phyloP scores from a whole-genome alignment of 2,329 filamentous ascomycete genomes.

The Phialophora chinensis region DNA sequence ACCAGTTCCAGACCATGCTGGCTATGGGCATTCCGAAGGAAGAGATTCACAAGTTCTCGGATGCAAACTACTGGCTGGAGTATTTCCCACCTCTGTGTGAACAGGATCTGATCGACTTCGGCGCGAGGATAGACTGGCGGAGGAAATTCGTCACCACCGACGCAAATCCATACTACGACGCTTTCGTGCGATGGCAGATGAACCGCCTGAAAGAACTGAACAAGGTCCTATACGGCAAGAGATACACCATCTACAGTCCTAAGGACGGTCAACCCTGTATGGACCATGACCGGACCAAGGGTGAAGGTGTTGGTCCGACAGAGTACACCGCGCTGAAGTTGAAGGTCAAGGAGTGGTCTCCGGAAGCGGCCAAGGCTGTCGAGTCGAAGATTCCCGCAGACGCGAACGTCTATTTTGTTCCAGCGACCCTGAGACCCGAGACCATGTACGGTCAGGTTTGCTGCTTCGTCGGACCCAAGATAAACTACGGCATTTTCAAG shows the following conservation, averaged over 20 bases:
- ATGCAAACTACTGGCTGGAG: conserved; percentile 88
- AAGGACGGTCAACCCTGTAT: conserved; percentile 88
- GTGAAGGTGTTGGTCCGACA: conserved; percentile 82
- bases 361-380: conserved; percentile 72
- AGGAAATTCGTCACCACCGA: conserved; percentile 93
- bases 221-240: conserved; percentile 67
- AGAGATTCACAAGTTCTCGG: conserved; percentile 91
- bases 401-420: conserved; percentile 84
- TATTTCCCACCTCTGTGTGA: conserved; percentile 86
- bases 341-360: conserved; percentile 86
- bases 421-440: conserved; percentile 90
- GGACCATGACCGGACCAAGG: conserved; percentile 82
- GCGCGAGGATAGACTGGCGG: conserved; percentile 90
- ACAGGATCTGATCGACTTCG: conserved; percentile 80
- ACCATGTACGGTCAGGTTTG: conserved; percentile 99
- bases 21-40: conserved; percentile 84
- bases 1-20: conserved; percentile 94
- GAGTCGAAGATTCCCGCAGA: conserved; percentile 78
- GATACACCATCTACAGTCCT: conserved; percentile 91
- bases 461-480: conserved; percentile 90
- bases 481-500: conserved; percentile 86
- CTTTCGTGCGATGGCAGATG: conserved; percentile 84
- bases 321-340: conserved; percentile 94
- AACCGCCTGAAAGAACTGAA: conserved; percentile 40
- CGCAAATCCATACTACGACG: conserved; percentile 94